phyloP scores from a whole-genome alignment of 2,329 filamentous ascomycete species.

The Blastomyces emzantsi region DNA sequence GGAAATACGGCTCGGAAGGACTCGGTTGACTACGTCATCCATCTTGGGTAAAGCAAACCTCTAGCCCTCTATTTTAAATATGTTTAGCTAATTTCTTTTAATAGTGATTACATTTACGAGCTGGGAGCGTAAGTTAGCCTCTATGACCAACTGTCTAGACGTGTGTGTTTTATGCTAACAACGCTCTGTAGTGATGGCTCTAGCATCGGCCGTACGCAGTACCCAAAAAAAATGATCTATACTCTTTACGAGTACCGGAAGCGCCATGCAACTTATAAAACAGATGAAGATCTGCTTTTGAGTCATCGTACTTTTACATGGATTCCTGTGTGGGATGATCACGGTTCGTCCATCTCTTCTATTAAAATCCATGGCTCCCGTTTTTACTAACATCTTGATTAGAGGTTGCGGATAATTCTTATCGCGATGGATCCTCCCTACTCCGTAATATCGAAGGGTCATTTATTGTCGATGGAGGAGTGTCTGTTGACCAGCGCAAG shows the following conservation, averaged over 20 bases:
- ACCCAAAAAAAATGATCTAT: constrained; percentile 41
- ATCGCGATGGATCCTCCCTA: constrained; percentile 51
- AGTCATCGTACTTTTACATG: constrained; percentile 43
- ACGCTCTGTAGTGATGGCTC: constrained; percentile 30
- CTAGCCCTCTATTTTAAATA: neutral
- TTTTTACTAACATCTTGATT: constrained; percentile 7
- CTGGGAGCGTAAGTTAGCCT: constrained; percentile 27
- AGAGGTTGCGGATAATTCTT: constrained; percentile 57
- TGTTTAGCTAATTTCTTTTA: neutral
- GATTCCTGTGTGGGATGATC: constrained; percentile 58
- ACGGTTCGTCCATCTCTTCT: constrained; percentile 30
- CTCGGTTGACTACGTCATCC: constrained; percentile 49
- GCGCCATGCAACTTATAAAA: constrained; percentile 6
- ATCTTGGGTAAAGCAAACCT: constrained; percentile 29
- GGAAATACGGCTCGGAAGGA: constrained; percentile 52
- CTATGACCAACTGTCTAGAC: constrained; percentile 2
- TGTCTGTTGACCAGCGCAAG: constrained; percentile 62
- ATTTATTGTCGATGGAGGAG: constrained; percentile 49
- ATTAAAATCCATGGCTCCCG: neutral
- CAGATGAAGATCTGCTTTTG: constrained; percentile 1
- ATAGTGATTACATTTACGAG: constrained; percentile 58
- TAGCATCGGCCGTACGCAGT: constrained; percentile 36
- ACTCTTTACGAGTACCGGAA: constrained; percentile 46
- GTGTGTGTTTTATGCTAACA: constrained; percentile 9
- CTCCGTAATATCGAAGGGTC: constrained; percentile 59